A percentile compares a stretch with the other conserved stretches of the same genome.
These are phyloP conservation scores for Pseudogymnoascus sp. DNA, from an alignment of 2,329 filamentous ascomycete species.

Conservation along the genomic window DNA sequence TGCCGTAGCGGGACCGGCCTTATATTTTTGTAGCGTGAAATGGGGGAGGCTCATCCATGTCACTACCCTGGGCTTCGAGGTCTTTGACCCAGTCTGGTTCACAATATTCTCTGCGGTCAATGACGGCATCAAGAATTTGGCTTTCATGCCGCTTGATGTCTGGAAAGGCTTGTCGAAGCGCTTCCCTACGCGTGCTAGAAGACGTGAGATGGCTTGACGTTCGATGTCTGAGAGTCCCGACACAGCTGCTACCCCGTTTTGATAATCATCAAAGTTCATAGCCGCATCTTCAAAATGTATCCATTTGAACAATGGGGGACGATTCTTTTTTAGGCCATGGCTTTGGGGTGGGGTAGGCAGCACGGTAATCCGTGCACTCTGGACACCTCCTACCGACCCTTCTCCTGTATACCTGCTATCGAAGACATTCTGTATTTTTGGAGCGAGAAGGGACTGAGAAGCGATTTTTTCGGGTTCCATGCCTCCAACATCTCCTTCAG, in stretches of 20 bases:
- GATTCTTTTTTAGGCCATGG: background rate
- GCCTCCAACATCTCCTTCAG: background rate
- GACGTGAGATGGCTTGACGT: conserved; percentile 13
- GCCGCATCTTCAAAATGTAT: conserved; percentile 6
- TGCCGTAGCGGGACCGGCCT: conserved; percentile 26
- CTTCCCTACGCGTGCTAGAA: conserved; percentile 13
- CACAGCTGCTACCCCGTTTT: background rate
- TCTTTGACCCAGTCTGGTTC: conserved; percentile 6
- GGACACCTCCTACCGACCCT: conserved; percentile 1
- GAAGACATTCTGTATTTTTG: background rate
- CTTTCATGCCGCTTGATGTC: conserved; percentile 12
- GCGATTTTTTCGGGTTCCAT: background rate
- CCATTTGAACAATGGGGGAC: conserved; percentile 6
- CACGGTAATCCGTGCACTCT: background rate
- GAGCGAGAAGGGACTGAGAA: background rate
- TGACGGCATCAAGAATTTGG: conserved; percentile 15
- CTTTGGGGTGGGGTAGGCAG: conserved; percentile 1
- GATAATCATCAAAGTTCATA: conserved; percentile 7
- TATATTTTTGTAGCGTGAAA: conserved; percentile 38
- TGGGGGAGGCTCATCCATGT: conserved; percentile 32
- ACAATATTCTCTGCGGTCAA: conserved; percentile 15
- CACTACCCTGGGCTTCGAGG: conserved; percentile 13
- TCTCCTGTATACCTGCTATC: conserved; percentile 7
- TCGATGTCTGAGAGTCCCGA: conserved; percentile 13
- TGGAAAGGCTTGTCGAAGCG: conserved; percentile 17